These are phyloP conservation scores for Penicillium occitanis DNA, from an alignment of 2,329 filamentous ascomycete species.

Conservation along the genomic window DNA sequence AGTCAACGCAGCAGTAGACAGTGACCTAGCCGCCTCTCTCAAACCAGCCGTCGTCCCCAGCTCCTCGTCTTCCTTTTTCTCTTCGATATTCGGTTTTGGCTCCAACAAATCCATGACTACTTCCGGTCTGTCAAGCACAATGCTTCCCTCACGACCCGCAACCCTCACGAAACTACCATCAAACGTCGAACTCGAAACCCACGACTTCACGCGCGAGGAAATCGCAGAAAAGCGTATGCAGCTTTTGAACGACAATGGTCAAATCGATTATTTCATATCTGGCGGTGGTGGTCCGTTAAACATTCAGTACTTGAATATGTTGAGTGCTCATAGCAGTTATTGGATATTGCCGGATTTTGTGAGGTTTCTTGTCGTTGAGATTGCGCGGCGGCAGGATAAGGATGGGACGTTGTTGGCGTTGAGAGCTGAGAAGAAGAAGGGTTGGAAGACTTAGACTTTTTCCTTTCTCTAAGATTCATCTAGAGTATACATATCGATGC, in stretches of 20 bases:
- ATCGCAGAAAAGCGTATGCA: conserved; percentile 85
- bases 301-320: conserved; percentile 96
- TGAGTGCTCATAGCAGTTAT: conserved; percentile 92
- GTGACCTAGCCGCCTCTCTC: conserved; percentile 71
- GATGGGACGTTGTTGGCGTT: conserved; percentile 55
- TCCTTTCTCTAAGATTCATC: not conserved
- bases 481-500: conserved; percentile 2
- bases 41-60: conserved; percentile 78
- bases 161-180: conserved; percentile 61
- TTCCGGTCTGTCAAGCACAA: conserved; percentile 8
- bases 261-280: conserved; percentile 85
- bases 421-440: conserved; percentile 54
- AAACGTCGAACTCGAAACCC: conserved; percentile 88
- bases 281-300: conserved; percentile 85
- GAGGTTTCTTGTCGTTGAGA: conserved; percentile 84
- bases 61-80: conserved; percentile 64
- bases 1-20: conserved; percentile 86
- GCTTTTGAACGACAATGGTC: conserved; percentile 91
- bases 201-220: conserved; percentile 90
- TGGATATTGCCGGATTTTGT: conserved; percentile 87
- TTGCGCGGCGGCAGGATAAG: conserved; percentile 71
- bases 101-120: conserved; percentile 41
- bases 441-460: conserved; percentile 43
- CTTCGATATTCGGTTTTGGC: conserved; percentile 62
- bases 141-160: conserved; percentile 43